A percentile compares a stretch with the other conserved stretches of the same genome.
phyloP scores from a whole-genome alignment of 306 rosid species.

The Crataegus laevigata region DNA sequence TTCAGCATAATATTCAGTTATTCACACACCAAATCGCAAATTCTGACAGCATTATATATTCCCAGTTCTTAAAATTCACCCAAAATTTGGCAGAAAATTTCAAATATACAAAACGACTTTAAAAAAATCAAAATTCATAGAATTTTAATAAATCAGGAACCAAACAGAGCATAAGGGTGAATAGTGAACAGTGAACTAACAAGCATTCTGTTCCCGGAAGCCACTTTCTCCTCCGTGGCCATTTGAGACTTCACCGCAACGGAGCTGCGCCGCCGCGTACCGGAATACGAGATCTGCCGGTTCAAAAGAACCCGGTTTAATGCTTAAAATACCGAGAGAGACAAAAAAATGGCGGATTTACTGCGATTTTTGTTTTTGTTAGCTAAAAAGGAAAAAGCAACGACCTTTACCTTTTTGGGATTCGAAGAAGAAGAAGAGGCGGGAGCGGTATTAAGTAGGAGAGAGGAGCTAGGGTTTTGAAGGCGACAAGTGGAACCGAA shows the following conservation, averaged over 20 bases:
- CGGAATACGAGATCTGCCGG: conserved; percentile 37
- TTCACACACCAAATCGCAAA: background rate
- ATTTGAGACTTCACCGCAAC: conserved; percentile 35
- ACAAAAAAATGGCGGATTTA: background rate
- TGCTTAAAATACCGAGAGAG: background rate
- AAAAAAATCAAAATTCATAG: background rate
- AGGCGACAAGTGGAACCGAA: conserved; percentile 11
- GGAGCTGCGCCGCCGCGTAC: conserved; percentile 28
- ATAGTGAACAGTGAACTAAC: conserved; percentile 29
- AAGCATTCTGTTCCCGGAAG: conserved; percentile 71
- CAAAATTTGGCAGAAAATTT: background rate
- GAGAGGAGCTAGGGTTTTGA: conserved; percentile 18
- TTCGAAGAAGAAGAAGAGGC: background rate
- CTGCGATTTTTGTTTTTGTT: background rate
- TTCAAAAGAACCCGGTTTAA: background rate
- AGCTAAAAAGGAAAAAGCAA: background rate
- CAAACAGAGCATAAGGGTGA: background rate
- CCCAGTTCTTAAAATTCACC: background rate
- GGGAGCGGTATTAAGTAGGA: conserved; percentile 1
- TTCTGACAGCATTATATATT: background rate
- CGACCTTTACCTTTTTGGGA: conserved; percentile 14
- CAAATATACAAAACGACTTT: background rate
- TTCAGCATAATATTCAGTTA: background rate
- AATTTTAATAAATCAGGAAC: background rate
- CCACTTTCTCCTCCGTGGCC: conserved; percentile 59